Percentiles rank a stretch among this genome's conserved stretches.
Evolutionary conservation across 441 rosid genomes (phyloP).

Genomic region (Erodium chrysanthum): DNA sequence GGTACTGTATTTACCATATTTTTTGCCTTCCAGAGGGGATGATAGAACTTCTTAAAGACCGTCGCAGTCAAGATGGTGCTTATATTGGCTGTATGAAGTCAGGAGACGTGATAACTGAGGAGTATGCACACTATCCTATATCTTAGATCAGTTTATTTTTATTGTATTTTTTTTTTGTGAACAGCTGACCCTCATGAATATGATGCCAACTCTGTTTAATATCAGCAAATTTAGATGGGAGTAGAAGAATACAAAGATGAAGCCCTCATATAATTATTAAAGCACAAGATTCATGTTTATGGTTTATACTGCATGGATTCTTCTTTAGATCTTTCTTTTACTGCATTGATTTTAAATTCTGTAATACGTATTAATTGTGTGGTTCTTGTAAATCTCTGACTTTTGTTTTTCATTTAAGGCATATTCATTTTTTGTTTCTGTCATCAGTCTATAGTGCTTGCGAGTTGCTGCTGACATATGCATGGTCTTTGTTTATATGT

Average conservation of each 20-base stretch:
- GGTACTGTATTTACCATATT: constrained; percentile 10
- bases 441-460: neutral
- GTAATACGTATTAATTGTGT: neutral
- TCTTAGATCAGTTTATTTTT: constrained; percentile 10
- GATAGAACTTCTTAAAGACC: constrained; percentile 57
- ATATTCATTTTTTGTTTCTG: neutral
- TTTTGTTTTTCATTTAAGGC: neutral
- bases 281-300: neutral
- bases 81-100: constrained; percentile 98
- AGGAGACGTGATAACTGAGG: constrained; percentile 68
- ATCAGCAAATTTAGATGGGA: neutral
- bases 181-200: neutral
- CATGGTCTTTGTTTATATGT: neutral
- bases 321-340: neutral
- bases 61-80: constrained; percentile 62
- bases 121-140: constrained; percentile 33
- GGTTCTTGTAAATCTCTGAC: neutral
- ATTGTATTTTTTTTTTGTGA: neutral
- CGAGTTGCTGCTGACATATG: neutral
- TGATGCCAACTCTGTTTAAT: neutral
- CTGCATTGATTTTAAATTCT: neutral
- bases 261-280: neutral
- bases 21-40: constrained; percentile 52
- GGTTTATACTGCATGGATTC: neutral
- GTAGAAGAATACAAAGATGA: neutral